Conservation (phyloP, 352 stramenopile species). For the Globisporangium camurandrum region DNA sequence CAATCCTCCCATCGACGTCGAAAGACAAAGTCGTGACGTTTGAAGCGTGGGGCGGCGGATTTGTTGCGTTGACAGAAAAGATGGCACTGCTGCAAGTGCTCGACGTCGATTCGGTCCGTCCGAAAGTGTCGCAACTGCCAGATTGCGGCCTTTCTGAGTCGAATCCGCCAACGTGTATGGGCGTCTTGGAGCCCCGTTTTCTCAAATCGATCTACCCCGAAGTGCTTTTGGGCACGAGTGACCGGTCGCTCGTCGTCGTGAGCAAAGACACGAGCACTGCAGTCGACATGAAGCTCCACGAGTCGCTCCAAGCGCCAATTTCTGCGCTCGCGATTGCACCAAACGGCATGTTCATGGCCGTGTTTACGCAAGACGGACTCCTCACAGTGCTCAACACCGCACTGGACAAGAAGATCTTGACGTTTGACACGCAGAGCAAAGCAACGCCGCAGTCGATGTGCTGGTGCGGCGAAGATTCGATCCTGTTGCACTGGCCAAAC, state of each 20-base stretch:
- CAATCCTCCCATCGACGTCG: slow-evolving; percentile 49
- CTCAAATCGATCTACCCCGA: slow-evolving; percentile 88
- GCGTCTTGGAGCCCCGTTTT: slow-evolving; percentile 88
- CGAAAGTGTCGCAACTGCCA: slow-evolving; percentile 64
- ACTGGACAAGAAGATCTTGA: slow-evolving; percentile 92
- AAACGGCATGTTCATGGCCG: slow-evolving; percentile 94
- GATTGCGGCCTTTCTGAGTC: slow-evolving; percentile 63
- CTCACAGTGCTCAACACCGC: slow-evolving; percentile 94
- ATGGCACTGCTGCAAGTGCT: slow-evolving; percentile 77
- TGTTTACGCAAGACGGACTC: slow-evolving; percentile 90
- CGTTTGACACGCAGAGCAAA: slow-evolving; percentile 85
- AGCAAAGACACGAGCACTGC: slow-evolving; percentile 58
- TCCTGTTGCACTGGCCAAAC: slow-evolving; percentile 84
- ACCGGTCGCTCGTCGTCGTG: slow-evolving; percentile 85
- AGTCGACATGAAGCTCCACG: slow-evolving; percentile 80
- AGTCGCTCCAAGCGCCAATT: slow-evolving; percentile 82
- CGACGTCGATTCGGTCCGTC: slow-evolving; percentile 70
- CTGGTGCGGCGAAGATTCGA: slow-evolving; percentile 88
- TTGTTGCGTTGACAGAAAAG: slow-evolving; percentile 77
- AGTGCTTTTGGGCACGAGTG: slow-evolving; percentile 89
- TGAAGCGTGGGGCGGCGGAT: slow-evolving; percentile 62
- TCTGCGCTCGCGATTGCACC: slow-evolving; percentile 90
- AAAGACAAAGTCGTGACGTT: slow-evolving; percentile 76
- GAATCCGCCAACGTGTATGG: slow-evolving; percentile 86
- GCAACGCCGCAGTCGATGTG: slow-evolving; percentile 63